Percentiles rank a stretch among this genome's conserved stretches.
These are phyloP conservation scores for Apocynum venetum DNA, from an alignment of 257 asterid species.

Conservation along the genomic window DNA sequence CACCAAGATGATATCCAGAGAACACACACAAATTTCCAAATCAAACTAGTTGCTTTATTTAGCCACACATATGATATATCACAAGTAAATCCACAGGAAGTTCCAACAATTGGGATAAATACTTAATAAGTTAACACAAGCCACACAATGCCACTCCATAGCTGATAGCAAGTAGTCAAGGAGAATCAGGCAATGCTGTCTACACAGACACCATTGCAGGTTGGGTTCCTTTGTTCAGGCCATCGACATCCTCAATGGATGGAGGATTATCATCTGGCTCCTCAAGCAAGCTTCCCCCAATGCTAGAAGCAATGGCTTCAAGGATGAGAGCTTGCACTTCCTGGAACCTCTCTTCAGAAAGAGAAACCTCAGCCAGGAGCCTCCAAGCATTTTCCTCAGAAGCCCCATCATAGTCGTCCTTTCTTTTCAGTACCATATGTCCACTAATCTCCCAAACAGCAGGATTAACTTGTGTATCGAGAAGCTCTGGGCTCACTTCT, in stretches of 20 bases:
- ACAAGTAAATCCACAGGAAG: constrained; percentile 3
- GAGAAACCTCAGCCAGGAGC: constrained; percentile 93
- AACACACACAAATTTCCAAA: background rate
- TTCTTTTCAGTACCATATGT: constrained; percentile 92
- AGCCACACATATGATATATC: constrained; percentile 8
- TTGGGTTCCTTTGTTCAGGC: constrained; percentile 44
- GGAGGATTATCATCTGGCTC: constrained; percentile 37
- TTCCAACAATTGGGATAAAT: background rate
- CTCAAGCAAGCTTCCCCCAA: constrained; percentile 26
- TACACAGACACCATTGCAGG: constrained; percentile 61
- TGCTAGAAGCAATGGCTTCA: constrained; percentile 50
- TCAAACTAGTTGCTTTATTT: constrained; percentile 30
- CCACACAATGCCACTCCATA: background rate
- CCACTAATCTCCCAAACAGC: constrained; percentile 99
- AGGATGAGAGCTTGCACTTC: constrained; percentile 87
- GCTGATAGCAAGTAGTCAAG: background rate
- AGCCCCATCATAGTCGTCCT: constrained; percentile 81
- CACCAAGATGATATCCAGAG: background rate
- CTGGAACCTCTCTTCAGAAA: constrained; percentile 76
- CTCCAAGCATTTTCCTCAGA: constrained; percentile 85
- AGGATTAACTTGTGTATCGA: constrained; percentile 95
- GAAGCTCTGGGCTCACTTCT: constrained; percentile 85
- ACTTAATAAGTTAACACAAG: background rate
- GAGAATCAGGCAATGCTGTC: background rate
- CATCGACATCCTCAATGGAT: constrained; percentile 54